Percentiles rank a stretch among this genome's conserved stretches.
phyloP scores from a whole-genome alignment of 2,329 filamentous ascomycete genomes.

The Cladosporium velox region DNA sequence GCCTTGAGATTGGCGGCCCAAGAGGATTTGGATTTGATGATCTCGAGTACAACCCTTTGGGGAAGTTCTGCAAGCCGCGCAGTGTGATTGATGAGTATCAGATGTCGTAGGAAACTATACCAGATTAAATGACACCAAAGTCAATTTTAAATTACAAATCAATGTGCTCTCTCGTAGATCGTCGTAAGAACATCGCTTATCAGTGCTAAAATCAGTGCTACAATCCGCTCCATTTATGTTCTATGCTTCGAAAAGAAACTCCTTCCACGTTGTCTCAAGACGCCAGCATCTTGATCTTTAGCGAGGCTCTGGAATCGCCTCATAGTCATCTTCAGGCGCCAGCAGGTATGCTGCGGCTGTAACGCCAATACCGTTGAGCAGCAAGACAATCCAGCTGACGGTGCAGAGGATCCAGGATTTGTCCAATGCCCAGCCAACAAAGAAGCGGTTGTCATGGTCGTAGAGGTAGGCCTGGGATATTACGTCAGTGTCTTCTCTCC shows the following conservation, averaged over 20 bases:
- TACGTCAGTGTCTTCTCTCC: neutral
- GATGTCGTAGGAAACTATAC: no score
- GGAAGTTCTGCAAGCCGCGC: no score
- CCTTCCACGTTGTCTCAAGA: neutral
- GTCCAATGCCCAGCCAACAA: slow-evolving; percentile 78
- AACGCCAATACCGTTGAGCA: slow-evolving; percentile 60
- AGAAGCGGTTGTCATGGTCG: slow-evolving; percentile 81
- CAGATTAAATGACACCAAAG: no score
- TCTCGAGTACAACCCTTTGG: no score
- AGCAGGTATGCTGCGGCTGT: slow-evolving; percentile 68
- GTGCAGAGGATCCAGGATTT: slow-evolving; percentile 73
- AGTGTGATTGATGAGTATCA: no score
- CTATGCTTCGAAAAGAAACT: slow-evolving; percentile 1
- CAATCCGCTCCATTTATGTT: slow-evolving; percentile 12
- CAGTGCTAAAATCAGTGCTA: neutral
- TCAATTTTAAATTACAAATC: no score
- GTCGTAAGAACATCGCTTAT: neutral
- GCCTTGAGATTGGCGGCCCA: no score
- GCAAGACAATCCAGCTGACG: slow-evolving; percentile 58
- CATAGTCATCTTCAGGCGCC: slow-evolving; percentile 82
- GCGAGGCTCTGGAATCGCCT: slow-evolving; percentile 56
- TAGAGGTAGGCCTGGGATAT: slow-evolving; percentile 71
- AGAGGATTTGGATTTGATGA: no score
- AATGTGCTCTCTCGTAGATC: no score
- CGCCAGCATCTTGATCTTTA: neutral